These are phyloP conservation scores for Fusarium udum DNA, from an alignment of 2,329 filamentous ascomycete species.

Conservation along the genomic window DNA sequence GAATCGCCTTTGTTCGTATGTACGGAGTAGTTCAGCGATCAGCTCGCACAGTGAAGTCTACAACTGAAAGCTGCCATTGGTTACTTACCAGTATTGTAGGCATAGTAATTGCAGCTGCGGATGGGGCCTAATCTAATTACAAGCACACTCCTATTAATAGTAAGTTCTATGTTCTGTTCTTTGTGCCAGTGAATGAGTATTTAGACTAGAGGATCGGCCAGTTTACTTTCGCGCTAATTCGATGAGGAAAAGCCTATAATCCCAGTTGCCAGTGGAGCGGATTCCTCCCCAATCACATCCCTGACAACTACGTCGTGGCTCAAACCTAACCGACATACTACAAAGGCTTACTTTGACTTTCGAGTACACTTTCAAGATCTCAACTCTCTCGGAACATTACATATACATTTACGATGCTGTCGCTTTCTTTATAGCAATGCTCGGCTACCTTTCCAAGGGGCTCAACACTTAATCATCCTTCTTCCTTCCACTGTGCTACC, in stretches of 20 bases:
- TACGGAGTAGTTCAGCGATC: not conserved
- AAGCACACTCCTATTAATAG: no score
- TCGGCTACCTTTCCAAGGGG: not conserved
- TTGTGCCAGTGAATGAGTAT: not conserved
- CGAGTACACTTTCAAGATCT: not conserved
- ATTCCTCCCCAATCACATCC: conserved; percentile 21
- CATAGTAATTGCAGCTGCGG: not conserved
- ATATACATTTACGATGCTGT: not conserved
- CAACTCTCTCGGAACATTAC: not conserved
- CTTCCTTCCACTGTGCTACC: not conserved
- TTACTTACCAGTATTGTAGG: not conserved
- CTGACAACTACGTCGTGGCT: conserved; percentile 25
- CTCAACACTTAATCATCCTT: not conserved
- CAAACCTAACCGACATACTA: not conserved
- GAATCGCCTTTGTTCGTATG: not conserved
- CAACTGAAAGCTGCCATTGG: not conserved
- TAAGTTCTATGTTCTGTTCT: not conserved
- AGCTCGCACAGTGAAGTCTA: not conserved
- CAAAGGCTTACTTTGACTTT: conserved; percentile 9
- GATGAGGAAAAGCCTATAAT: conserved; percentile 1
- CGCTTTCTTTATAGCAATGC: not conserved
- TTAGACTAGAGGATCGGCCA: not conserved
- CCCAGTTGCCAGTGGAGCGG: conserved; percentile 1
- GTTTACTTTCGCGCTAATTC: conserved; percentile 1
- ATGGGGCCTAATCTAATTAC: not conserved